Percentiles rank a stretch among this genome's conserved stretches.
phyloP scores from a whole-genome alignment of 495 filamentous ascomycete species.

The Penicillium canariense region DNA sequence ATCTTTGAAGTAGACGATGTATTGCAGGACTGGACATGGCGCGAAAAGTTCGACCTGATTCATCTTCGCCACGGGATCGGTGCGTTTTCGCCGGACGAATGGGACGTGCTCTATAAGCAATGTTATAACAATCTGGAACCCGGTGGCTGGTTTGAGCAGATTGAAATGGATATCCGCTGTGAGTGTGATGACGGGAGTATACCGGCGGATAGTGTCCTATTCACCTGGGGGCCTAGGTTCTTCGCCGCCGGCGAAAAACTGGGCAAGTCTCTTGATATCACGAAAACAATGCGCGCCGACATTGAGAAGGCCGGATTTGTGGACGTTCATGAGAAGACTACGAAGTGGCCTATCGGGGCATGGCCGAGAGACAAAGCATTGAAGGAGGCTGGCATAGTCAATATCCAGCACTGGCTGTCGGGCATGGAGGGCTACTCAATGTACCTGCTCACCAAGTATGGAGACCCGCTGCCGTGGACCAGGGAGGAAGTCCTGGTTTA shows the following conservation, averaged over 20 bases:
- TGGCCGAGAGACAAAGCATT: conserved; percentile 15
- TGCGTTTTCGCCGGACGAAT: conserved; percentile 15
- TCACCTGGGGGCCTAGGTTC: conserved; percentile 2
- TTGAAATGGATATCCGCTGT: conserved; percentile 41
- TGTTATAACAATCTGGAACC: conserved; percentile 19
- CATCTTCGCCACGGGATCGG: conserved; percentile 19
- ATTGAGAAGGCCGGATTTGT: conserved; percentile 30
- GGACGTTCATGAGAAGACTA: conserved; percentile 8
- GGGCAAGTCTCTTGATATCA: background rate
- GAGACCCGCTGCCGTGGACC: conserved; percentile 3
- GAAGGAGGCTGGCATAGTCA: conserved; percentile 12
- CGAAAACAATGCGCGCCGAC: conserved; percentile 10
- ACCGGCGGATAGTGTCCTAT: conserved; percentile 25
- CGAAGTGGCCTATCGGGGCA: conserved; percentile 9
- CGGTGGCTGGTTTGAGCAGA: conserved; percentile 53
- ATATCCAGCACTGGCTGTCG: conserved; percentile 9
- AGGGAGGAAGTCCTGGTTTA: conserved; percentile 8
- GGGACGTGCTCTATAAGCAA: conserved; percentile 20
- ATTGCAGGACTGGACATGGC: conserved; percentile 22
- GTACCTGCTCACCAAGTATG: conserved; percentile 6
- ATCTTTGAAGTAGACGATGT: conserved; percentile 26
- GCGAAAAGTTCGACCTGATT: conserved; percentile 25
- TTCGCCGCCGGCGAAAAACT: background rate
- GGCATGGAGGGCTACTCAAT: conserved; percentile 20
- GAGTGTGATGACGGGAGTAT: conserved; percentile 42